Percentiles rank a stretch among this genome's conserved stretches.
Evolutionary conservation across 345 rosid species (phyloP).

Genomic region (Bretschneidera sinensis): DNA sequence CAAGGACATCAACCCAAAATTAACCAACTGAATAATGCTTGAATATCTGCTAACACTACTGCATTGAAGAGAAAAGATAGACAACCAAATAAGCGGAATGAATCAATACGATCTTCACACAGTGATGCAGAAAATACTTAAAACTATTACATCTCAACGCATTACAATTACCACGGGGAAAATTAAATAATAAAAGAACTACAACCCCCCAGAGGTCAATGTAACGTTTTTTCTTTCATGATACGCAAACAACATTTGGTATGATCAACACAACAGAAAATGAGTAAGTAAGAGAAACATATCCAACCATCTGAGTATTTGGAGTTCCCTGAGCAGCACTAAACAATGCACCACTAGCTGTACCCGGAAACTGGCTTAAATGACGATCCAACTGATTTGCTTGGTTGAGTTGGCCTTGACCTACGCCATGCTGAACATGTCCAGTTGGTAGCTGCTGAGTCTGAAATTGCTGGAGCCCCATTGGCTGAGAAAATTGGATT

Average conservation of each 20-base stretch:
- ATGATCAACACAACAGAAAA: background rate
- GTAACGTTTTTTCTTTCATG: background rate
- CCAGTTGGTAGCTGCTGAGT: conserved; percentile 76
- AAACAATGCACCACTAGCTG: conserved; percentile 71
- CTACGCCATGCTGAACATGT: conserved; percentile 71
- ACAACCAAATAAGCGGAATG: too few species aligned
- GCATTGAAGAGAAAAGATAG: too few species aligned
- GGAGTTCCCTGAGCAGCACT: conserved; percentile 86
- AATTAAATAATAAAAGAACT: background rate
- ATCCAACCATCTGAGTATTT: conserved; percentile 75
- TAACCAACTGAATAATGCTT: too few species aligned
- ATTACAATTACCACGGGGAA: background rate
- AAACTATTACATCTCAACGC: background rate
- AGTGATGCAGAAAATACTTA: background rate
- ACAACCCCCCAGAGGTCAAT: background rate
- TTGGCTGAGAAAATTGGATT: conserved; percentile 83
- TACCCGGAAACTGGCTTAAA: conserved; percentile 68
- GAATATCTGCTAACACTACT: too few species aligned
- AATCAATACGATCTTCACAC: background rate
- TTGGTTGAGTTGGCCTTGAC: conserved; percentile 85
- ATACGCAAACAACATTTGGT: background rate
- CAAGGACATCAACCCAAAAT: too few species aligned
- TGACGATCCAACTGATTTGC: conserved; percentile 73
- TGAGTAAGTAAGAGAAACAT: conserved; percentile 11
- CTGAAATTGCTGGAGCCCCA: conserved; percentile 88